Evolutionary conservation across 768 basidiomycete genomes (phyloP), one percentile per base, ranked within the genome.

Genomic region (Pisolithus sp.): DNA sequence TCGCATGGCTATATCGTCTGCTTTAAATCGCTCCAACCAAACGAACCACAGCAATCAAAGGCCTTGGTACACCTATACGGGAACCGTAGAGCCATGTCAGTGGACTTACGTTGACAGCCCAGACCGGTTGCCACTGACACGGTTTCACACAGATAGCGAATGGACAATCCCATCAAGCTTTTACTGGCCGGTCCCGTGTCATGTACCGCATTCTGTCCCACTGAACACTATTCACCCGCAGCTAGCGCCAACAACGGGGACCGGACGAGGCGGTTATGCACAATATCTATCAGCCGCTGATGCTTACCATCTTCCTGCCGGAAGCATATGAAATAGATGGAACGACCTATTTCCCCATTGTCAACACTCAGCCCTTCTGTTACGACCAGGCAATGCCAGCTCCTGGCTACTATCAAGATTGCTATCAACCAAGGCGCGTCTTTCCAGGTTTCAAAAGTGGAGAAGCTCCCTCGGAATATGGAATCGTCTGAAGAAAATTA

Each of bases 31-130:
- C 9, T 18, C 26, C 34, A 21, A 17, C 7, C 52, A 56, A 46
- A 40, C 34, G 7, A 45, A 36, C 38, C 17, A 28, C 13, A 46
- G 50, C n/a, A 24, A 26, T 24, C 47, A 49, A 13, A 57, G 61
- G 34, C 68, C 67, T 48, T 68, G 55, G 23, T 66, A 67, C 51
- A 61, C 66, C 24, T 70, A 71, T 49, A 64, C 69, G 4, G 58
- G 57, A 24, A 64, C 63, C 18, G 58, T 61, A 41, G 50, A 62
- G 39, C 55, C 66, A 39, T 69, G 71, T 73, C 60, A 51, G 73
- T 66, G 42, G 17, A 51, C 46, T 28, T 36, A 28, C n/a, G 18
- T 49, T 24, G 26, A 31, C 23, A 36, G 41, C 36, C n/a, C 3
- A 30, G 30, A 13, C 39, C 7, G 48, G 2, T 21, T 20, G 20